These are phyloP conservation scores for Bruguiera gymnorhiza DNA, from an alignment of 345 rosid genomes.

Conservation along the genomic window DNA sequence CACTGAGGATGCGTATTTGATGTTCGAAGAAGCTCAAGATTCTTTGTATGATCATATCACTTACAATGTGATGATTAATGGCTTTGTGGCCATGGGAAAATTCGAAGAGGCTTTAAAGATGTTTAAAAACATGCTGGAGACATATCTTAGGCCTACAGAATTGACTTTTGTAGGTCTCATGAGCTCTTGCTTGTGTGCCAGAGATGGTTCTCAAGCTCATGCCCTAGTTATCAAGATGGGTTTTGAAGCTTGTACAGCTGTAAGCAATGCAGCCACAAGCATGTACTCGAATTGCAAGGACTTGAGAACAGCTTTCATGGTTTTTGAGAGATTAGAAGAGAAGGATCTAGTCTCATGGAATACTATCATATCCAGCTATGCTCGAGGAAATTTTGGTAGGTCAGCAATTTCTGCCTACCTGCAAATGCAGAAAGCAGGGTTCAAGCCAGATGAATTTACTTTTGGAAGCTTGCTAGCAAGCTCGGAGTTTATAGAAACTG, in stretches of 20 bases:
- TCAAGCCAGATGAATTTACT: slow-evolving; percentile 64
- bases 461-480: slow-evolving; percentile 65
- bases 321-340: slow-evolving; percentile 48
- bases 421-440: slow-evolving; percentile 47
- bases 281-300: slow-evolving; percentile 56
- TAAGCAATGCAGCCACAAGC: slow-evolving; percentile 54
- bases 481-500: slow-evolving; percentile 34
- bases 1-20: slow-evolving; percentile 33
- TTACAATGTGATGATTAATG: slow-evolving; percentile 67
- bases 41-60: slow-evolving; percentile 48
- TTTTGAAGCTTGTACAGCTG: slow-evolving; percentile 45
- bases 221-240: slow-evolving; percentile 54
- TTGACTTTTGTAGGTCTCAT: slow-evolving; percentile 55
- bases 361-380: slow-evolving; percentile 58
- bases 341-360: slow-evolving; percentile 82
- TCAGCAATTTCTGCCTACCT: slow-evolving; percentile 43
- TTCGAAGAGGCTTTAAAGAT: slow-evolving; percentile 37
- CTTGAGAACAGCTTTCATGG: slow-evolving; percentile 27
- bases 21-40: slow-evolving; percentile 48
- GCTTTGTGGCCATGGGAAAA: slow-evolving; percentile 44
- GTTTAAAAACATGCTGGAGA: slow-evolving; percentile 47
- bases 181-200: slow-evolving; percentile 40
- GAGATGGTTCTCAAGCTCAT: slow-evolving; percentile 44
- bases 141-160: slow-evolving; percentile 52
- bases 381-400: slow-evolving; percentile 38